These are phyloP conservation scores for Fusarium sp. DNA, from an alignment of 2,329 filamentous ascomycete species.

Conservation along the genomic window DNA sequence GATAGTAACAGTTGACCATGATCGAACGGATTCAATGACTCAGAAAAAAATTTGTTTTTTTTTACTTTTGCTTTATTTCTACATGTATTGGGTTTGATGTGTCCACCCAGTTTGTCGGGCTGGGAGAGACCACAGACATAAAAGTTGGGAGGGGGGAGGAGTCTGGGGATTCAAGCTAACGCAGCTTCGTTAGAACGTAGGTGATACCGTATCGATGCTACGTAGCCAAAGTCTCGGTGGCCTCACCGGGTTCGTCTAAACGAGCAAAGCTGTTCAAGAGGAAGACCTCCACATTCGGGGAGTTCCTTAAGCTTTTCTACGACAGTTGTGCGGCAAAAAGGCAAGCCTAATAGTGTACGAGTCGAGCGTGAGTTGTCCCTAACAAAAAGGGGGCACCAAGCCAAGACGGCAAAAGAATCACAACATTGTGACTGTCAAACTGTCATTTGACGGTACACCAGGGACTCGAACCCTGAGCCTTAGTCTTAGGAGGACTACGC, in stretches of 20 bases:
- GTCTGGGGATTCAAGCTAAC: not conserved
- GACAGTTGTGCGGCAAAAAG: not conserved
- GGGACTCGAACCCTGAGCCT: conserved; percentile 56
- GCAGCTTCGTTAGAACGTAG: not conserved
- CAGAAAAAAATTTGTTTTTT: not conserved
- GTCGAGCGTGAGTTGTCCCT: not conserved
- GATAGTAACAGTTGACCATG: too few species aligned
- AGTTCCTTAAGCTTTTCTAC: not conserved
- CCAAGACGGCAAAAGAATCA: not conserved
- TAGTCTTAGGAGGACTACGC: conserved; percentile 56
- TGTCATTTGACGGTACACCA: conserved; percentile 46
- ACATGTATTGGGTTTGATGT: not conserved
- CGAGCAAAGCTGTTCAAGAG: not conserved
- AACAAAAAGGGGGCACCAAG: not conserved
- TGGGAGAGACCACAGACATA: too few species aligned
- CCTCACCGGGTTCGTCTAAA: not conserved
- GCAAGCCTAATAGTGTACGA: too few species aligned
- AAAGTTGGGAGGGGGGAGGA: not conserved
- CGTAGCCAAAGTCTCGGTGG: not conserved
- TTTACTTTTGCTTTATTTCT: not conserved
- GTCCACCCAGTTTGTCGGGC: not conserved
- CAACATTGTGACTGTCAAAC: not conserved
- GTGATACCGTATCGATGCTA: not conserved
- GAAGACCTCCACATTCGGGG: accelerated
- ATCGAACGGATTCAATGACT: not conserved